These are phyloP conservation scores for Botrytis hyacinthi DNA, from an alignment of 2,329 filamentous ascomycete genomes.

Conservation along the genomic window DNA sequence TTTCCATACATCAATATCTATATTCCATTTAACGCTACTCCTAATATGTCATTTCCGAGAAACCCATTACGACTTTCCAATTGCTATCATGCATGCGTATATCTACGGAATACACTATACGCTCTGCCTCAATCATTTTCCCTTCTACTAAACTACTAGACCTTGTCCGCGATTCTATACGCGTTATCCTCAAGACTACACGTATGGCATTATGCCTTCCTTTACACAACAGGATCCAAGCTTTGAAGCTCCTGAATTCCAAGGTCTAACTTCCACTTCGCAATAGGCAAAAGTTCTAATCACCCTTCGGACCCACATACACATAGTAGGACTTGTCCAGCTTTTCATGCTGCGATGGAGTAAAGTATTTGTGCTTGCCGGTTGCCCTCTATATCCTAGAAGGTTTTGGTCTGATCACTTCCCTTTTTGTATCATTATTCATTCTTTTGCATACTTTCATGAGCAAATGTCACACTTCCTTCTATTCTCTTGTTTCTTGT, in stretches of 20 bases:
- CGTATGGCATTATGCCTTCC: not conserved
- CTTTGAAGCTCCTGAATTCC: not conserved
- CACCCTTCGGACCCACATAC: not conserved
- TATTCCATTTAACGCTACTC: not conserved
- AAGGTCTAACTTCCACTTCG: not conserved
- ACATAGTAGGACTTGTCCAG: not conserved
- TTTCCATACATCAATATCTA: not conserved
- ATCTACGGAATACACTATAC: not conserved
- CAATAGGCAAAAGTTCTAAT: not conserved
- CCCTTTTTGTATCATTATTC: not conserved
- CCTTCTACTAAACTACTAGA: not conserved
- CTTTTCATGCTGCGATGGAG: not conserved
- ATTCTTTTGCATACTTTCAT: not conserved
- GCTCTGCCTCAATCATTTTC: not conserved
- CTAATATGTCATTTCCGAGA: not conserved
- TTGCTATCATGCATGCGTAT: not conserved
- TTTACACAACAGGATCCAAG: not conserved
- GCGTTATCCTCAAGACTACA: not conserved
- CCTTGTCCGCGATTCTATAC: not conserved
- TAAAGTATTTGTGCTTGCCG: not conserved
- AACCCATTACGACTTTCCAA: not conserved
- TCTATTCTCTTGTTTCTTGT: not conserved
- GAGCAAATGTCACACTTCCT: not conserved
- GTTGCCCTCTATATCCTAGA: conserved; percentile 1
- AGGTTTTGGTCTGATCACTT: not conserved